phyloP scores from a whole-genome alignment of 2,329 filamentous ascomycete species.

The Neonectria faginata region DNA sequence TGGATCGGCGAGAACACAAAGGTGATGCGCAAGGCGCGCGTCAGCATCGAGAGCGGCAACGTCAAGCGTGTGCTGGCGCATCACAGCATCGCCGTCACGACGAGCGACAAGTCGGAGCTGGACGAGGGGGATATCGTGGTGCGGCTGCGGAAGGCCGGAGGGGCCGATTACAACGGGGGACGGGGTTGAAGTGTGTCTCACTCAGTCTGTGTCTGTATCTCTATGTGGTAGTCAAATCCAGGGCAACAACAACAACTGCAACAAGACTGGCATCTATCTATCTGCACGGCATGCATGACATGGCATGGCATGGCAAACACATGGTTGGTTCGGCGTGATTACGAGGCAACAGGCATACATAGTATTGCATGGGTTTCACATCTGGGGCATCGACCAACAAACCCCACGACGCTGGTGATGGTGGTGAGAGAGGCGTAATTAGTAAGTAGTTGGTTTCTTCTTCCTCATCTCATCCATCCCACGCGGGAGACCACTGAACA shows the following conservation, averaged over 20 bases:
- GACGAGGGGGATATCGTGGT: constrained; percentile 71
- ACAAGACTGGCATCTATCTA: neutral
- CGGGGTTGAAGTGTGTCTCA: constrained; percentile 56
- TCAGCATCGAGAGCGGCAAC: constrained; percentile 73
- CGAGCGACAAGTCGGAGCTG: constrained; percentile 69
- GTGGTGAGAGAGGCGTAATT: neutral
- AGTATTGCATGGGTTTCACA: constrained; percentile 1
- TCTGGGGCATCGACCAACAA: neutral
- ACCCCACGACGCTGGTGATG: neutral
- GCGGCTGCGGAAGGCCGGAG: constrained; percentile 73
- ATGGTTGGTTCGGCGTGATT: neutral
- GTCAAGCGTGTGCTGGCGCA: constrained; percentile 74
- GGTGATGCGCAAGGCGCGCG: constrained; percentile 77
- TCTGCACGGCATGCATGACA: neutral
- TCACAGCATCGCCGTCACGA: constrained; percentile 74
- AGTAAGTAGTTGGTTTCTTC: too few species aligned
- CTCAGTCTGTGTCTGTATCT: too few species aligned
- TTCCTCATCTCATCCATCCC: neutral
- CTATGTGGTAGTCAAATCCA: neutral
- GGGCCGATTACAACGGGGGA: constrained; percentile 78
- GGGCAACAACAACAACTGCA: neutral
- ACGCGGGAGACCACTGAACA: neutral
- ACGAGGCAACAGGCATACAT: neutral
- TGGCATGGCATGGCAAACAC: constrained; percentile 2
- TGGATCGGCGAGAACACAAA: constrained; percentile 75